phyloP scores from a whole-genome alignment of 1,284 basidiomycete genomes.

The Lignosus rhinocerotis region DNA sequence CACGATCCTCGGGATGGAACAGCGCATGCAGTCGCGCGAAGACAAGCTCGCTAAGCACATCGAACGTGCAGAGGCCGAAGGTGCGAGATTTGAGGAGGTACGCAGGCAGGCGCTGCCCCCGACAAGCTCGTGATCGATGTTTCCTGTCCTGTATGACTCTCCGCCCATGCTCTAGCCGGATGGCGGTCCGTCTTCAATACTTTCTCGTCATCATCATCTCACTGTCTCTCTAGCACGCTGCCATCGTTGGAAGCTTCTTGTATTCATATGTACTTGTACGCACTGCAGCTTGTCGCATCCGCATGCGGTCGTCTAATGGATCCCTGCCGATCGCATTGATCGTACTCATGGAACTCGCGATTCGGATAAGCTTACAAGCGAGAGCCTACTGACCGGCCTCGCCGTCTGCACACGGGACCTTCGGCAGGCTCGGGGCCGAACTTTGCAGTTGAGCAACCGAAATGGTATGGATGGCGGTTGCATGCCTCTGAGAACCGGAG shows the following conservation, averaged over 20 bases:
- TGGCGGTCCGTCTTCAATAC: not conserved
- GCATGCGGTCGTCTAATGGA: not conserved
- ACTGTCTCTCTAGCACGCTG: not conserved
- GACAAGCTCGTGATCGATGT: slow-evolving; percentile 1
- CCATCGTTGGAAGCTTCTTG: not conserved
- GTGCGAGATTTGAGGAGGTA: slow-evolving; percentile 49
- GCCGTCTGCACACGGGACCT: too few relatives aligned
- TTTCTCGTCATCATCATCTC: not conserved
- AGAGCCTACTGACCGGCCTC: not conserved
- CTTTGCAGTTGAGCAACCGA: not conserved
- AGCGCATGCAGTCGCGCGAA: slow-evolving; percentile 65
- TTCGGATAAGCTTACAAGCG: not conserved
- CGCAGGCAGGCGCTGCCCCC: slow-evolving; percentile 35
- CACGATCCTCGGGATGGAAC: slow-evolving; percentile 75
- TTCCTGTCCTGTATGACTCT: not conserved
- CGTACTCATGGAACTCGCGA: not conserved
- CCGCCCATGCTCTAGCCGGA: not conserved
- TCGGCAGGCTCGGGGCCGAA: slow-evolving; percentile 1
- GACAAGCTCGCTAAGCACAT: slow-evolving; percentile 61
- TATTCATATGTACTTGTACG: slow-evolving; percentile 21
- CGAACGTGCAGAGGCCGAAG: slow-evolving; percentile 61
- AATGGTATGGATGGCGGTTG: not conserved
- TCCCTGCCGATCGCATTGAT: not conserved
- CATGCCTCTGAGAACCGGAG: not conserved
- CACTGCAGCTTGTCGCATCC: not conserved